Conservation (phyloP, 768 basidiomycete species). For the Leccinum rimulosum region DNA sequence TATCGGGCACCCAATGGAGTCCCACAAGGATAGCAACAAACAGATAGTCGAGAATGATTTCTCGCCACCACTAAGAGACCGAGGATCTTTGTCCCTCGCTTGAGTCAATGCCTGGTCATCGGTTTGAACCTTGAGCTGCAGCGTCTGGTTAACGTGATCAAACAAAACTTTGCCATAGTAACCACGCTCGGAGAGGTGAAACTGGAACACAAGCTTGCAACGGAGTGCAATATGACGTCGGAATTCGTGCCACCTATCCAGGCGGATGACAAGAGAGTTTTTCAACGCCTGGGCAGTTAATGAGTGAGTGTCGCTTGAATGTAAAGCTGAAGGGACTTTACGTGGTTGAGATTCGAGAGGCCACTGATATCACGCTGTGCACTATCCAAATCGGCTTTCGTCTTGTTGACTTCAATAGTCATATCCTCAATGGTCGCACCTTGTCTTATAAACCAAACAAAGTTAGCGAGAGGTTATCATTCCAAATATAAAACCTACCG, state of each 20-base stretch:
- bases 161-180: slow-evolving; percentile 90
- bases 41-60: slow-evolving; percentile 98
- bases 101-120: slow-evolving; percentile 72
- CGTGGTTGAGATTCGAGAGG: slow-evolving; percentile 65
- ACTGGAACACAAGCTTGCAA: slow-evolving; percentile 79
- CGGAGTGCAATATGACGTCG: slow-evolving; percentile 85
- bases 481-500: slow-evolving; percentile 37
- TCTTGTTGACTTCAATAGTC: slow-evolving; percentile 65
- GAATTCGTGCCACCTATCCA: slow-evolving; percentile 82
- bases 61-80: slow-evolving; percentile 88
- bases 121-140: slow-evolving; percentile 78
- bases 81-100: slow-evolving; percentile 77
- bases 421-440: slow-evolving; percentile 79
- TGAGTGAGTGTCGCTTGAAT: slow-evolving; percentile 6
- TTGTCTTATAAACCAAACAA: slow-evolving; percentile 42
- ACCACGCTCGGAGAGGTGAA: slow-evolving; percentile 80
- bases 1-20: slow-evolving; percentile 90
- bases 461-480: slow-evolving; percentile 2
- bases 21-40: slow-evolving; percentile 92
- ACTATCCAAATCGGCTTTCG: slow-evolving; percentile 54
- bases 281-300: slow-evolving; percentile 53
- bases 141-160: slow-evolving; percentile 64
- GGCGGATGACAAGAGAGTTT: slow-evolving; percentile 60
- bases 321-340: slow-evolving; percentile 24
- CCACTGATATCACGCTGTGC: slow-evolving; percentile 63